Evolutionary conservation across 1,284 basidiomycete species (phyloP), one percentile per base, ranked within the genome.

Genomic region (Wolfiporia cocos): DNA sequence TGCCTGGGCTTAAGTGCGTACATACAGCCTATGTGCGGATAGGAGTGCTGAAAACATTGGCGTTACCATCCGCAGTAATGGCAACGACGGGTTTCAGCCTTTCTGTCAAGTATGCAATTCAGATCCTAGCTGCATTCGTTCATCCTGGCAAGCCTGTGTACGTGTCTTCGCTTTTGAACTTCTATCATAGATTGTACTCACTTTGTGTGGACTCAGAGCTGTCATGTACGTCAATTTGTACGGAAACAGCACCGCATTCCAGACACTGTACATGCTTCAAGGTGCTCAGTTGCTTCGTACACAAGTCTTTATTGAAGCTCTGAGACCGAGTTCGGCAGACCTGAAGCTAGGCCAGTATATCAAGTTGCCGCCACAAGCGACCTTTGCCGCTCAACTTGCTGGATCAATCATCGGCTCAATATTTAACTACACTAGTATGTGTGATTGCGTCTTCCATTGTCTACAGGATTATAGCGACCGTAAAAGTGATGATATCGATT

Each of bases 81-180:
- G 76, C 76, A 2, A 78, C 78, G 30, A 78, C 75, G 10, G 78
- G 79, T 3, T 60, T 74, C 45, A 40, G 50, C 18, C 61, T 75
- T 19, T 63, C 69, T 28, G 71, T 74, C 46, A 74, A 76, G 53
- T 65, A 69, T 41, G 74, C 65, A n/a, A 69, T 75, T 3, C 74
- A 79, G 55, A 74, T 82, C 63, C 64, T 82, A 20, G 77, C 74
- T 4, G 75, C 76, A 4, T 81, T 76, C 57, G 60, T 82, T 19
- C 73, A 78, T 54, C 77, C 75, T 0, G 74, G 80, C 22, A 69
- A 72, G 49, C 77, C 78, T 2, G 69, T 76, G 66, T 72, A 50
- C 39, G 66, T 54, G 3, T 31, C 15, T 21, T 12, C 11, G 4
- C 18, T 2, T 28, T 21, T 21, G 10, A 18, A 14, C 4, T 17